phyloP scores from a whole-genome alignment of 192 early-diverging fungal species.

The Geosiphon pyriformis region DNA sequence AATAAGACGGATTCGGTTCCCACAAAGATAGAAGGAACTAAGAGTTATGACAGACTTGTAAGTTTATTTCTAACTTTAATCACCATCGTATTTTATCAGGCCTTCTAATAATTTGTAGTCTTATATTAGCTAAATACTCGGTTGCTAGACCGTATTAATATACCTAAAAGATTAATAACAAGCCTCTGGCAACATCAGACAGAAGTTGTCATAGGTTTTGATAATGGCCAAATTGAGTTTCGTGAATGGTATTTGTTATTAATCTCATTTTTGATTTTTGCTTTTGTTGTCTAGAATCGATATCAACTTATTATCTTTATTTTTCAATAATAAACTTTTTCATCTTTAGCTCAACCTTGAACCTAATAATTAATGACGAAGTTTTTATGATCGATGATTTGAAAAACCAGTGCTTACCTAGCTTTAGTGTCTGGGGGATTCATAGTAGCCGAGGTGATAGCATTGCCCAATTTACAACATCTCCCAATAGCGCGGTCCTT shows the following conservation, averaged over 20 bases:
- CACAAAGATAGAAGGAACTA: background rate
- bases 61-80: background rate
- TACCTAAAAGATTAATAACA: conserved; percentile 7
- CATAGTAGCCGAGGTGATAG: background rate
- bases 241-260: conserved; percentile 7
- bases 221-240: conserved; percentile 16
- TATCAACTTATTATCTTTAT: background rate
- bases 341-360: background rate
- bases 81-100: background rate
- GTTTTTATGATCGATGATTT: background rate
- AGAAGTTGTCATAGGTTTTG: conserved; percentile 11
- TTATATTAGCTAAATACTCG: background rate
- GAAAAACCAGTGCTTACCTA: background rate
- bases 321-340: no score
- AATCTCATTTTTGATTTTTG: background rate
- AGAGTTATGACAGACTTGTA: background rate
- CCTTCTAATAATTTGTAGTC: background rate
- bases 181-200: conserved; percentile 6
- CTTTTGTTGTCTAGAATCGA: background rate
- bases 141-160: background rate
- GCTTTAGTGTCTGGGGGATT: background rate
- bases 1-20: background rate
- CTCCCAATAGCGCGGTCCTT: conserved; percentile 14
- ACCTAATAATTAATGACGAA: background rate
- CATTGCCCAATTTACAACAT: conserved; percentile 14